Conservation (phyloP, 495 filamentous ascomycete species). For the Talaromyces borbonicus region DNA sequence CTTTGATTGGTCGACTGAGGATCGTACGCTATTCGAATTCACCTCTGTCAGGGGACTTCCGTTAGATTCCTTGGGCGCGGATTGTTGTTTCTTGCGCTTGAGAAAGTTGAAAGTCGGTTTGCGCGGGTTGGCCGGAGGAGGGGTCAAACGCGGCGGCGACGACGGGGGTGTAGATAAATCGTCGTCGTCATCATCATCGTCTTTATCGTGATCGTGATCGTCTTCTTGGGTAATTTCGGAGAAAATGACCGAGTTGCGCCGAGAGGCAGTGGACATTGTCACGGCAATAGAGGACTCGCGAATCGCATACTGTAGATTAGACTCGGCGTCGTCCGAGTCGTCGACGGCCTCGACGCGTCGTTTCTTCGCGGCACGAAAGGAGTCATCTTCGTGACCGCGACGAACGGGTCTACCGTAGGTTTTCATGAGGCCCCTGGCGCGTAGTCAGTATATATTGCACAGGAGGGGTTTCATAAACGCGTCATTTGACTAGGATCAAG, state of each 20-base stretch:
- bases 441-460: not conserved
- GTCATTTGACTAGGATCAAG: not conserved
- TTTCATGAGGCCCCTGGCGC: conserved; percentile 40
- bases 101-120: conserved; percentile 44
- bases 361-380: conserved; percentile 31
- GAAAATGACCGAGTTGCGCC: conserved; percentile 35
- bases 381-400: conserved; percentile 41
- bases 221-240: conserved; percentile 30
- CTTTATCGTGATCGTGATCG: conserved; percentile 11
- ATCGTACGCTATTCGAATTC: conserved; percentile 40
- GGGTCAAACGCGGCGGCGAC: conserved; percentile 43
- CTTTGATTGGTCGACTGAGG: conserved; percentile 30
- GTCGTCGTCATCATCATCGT: conserved; percentile 13
- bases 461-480: not conserved
- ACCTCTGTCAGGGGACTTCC: conserved; percentile 39
- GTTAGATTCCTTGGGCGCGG: conserved; percentile 22
- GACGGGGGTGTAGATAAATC: conserved; percentile 41
- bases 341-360: conserved; percentile 32
- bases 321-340: conserved; percentile 38
- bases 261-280: conserved; percentile 39
- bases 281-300: conserved; percentile 38
- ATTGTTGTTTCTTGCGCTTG: conserved; percentile 46
- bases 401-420: conserved; percentile 41
- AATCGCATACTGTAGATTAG: conserved; percentile 38
- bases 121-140: conserved; percentile 44